Evolutionary conservation across 1,139 yeast genomes (phyloP), one percentile per base, ranked within the genome.

Genomic region (Debaryomyces singareniensis): DNA sequence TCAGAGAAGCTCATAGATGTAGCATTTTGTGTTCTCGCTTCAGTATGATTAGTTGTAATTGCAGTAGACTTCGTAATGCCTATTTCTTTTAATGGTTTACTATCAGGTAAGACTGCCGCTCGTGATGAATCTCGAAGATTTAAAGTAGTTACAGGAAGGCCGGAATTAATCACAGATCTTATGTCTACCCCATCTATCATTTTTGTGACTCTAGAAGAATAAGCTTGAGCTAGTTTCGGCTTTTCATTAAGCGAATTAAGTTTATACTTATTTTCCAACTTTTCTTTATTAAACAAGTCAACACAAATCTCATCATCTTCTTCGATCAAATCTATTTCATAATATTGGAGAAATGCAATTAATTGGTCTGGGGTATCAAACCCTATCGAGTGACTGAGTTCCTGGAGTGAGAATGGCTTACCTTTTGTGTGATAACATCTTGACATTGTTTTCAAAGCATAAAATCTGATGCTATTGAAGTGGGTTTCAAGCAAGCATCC

Each of bases 401-500:
- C 55, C 2, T 51, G 47, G 0, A 75, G 64, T 3, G 74, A 59
- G 35, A 79, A 72, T 0, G 87, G 81, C 45, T 75, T 82, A 2
- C 86, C 78, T 35, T 77, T 78, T 1, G 79, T 67, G 44, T 87
- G 95, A 36, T 77, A 71, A 2, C 89, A 65, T 35, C 75, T 61
- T 3, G 84, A 63, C 66, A 91, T 67, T 0, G 87, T 65, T 43
- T 73, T 77, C 34, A 89, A 51, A 0, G 94, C 89, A 45, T 78
- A 76, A 44, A 83, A 76, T 27, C 98, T 60, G 5, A 89, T 67
- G 36, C 82, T 91, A 44, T 83, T 83, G 47, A 86, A 76, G 42
- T 83, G 89, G 4, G 81, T 76, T 49, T 91, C 96, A 18, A 86
- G 54, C 25, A 91, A 58, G 38, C 94, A 87, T 0, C 86, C 68